These are phyloP conservation scores for Zychaea mexicana DNA, from an alignment of 371 early-diverging fungal genomes.

Conservation along the genomic window DNA sequence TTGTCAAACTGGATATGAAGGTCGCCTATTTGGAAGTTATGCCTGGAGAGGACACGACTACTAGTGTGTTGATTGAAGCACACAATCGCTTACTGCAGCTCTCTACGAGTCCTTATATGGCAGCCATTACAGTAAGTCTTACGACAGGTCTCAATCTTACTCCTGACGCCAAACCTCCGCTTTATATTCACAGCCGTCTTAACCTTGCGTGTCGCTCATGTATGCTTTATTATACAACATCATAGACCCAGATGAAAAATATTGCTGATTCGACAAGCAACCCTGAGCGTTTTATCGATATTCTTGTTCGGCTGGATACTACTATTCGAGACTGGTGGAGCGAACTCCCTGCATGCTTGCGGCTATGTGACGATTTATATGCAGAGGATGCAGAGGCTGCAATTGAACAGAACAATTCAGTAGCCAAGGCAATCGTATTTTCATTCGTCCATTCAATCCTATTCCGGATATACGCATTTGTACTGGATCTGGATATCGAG, in stretches of 20 bases:
- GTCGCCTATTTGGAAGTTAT: background rate
- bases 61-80: background rate
- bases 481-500: background rate
- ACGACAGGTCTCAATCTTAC: background rate
- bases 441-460: background rate
- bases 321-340: constrained; percentile 6
- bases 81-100: background rate
- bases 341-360: background rate
- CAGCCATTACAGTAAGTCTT: background rate
- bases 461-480: background rate
- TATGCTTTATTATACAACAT: too few relatives aligned
- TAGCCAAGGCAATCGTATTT: background rate
- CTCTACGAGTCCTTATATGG: background rate
- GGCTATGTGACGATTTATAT: background rate
- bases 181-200: background rate
- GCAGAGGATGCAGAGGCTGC: background rate
- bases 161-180: background rate
- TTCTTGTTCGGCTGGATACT: background rate
- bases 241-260: background rate
- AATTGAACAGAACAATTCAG: background rate
- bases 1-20: background rate
- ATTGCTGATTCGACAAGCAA: background rate
- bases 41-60: background rate
- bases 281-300: background rate
- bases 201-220: background rate